Evolutionary conservation across 1,139 yeast species (phyloP), one percentile per base, ranked within the genome.

Genomic region (Sugiyamaella castrensis): DNA sequence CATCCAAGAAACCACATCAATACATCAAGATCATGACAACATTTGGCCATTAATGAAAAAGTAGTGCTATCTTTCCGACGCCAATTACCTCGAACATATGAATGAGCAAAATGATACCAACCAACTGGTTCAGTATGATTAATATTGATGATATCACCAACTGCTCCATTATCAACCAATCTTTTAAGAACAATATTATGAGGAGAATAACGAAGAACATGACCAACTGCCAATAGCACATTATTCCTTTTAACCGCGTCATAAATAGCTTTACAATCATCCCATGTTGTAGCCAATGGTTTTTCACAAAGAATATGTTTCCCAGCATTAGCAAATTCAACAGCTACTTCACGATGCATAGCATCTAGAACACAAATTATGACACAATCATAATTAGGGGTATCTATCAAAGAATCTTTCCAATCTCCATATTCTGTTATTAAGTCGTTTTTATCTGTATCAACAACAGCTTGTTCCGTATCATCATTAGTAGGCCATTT

Each of bases 41-140:
- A 61, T 45, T 61, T 61, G 34, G 64, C 57, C 66, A 62, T 59
- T n/a, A 62, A 54, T n/a, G 61, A 53, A 45, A 61, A 61, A 11
- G 61, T 53, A 11, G 61, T 50, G n/a, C 53, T 50, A 8, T 50
- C 53, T 30, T 54, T 53, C 12, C 53, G 45, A 15, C 60, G 50
- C 66, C 66, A 62, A 46, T 62, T 59, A 12, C 66, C 66, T 11
- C 66, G 59, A n/a, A 62, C 66, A 49, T 59, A 62, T 10, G 65
- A 61, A 45, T 62, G 66, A 1, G 66, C 64, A 53, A 60, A 62
- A 43, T 62, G 66, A 48, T 52, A 59, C 59, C 60, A 60, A 2
- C 66, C 66, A 2, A 62, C 65, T 1, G 66, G 66, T 51, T 62
- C 66, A 1, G 65, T 62, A 46, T 62, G 65, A 38, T 62, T 60